Percentiles rank a stretch among this genome's conserved stretches.
These are phyloP conservation scores for Ceratobasidium sp. DNA, from an alignment of 1,284 basidiomycete species.

Conservation along the genomic window DNA sequence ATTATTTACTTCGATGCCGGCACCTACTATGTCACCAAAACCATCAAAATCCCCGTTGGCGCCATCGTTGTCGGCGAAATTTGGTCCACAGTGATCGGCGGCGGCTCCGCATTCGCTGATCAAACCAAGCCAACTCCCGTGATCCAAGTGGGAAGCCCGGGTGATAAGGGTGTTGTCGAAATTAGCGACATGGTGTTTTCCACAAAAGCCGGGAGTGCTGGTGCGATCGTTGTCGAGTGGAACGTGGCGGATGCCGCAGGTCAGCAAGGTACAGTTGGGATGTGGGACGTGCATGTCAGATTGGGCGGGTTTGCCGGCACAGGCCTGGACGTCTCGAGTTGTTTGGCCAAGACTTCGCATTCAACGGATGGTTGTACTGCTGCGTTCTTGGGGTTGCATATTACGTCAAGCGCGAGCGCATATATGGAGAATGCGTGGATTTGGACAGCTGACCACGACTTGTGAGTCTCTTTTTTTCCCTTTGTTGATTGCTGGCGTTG, in stretches of 20 bases:
- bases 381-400: conserved; percentile 73
- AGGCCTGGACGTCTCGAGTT: conserved; percentile 65
- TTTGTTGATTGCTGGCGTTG: too few relatives aligned
- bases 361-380: conserved; percentile 65
- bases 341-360: conserved; percentile 58
- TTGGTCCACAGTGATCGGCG: conserved; percentile 79
- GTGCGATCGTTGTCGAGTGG: conserved; percentile 80
- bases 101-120: conserved; percentile 70
- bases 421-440: conserved; percentile 72
- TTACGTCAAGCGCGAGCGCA: conserved; percentile 69
- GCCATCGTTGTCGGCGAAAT: conserved; percentile 80
- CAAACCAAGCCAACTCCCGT: conserved; percentile 68
- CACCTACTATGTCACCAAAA: conserved; percentile 76
- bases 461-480: too few relatives aligned
- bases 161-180: conserved; percentile 68
- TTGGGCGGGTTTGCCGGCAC: conserved; percentile 65
- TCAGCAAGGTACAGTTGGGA: conserved; percentile 71
- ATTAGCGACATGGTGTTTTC: conserved; percentile 68
- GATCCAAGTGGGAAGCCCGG: conserved; percentile 68
- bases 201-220: conserved; percentile 63
- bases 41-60: conserved; percentile 77
- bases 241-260: conserved; percentile 70
- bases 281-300: conserved; percentile 78
- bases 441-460: conserved; percentile 81
- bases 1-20: conserved; percentile 74